These are phyloP conservation scores for Plectosphaerella plurivora DNA, from an alignment of 2,329 filamentous ascomycete species.

Conservation along the genomic window DNA sequence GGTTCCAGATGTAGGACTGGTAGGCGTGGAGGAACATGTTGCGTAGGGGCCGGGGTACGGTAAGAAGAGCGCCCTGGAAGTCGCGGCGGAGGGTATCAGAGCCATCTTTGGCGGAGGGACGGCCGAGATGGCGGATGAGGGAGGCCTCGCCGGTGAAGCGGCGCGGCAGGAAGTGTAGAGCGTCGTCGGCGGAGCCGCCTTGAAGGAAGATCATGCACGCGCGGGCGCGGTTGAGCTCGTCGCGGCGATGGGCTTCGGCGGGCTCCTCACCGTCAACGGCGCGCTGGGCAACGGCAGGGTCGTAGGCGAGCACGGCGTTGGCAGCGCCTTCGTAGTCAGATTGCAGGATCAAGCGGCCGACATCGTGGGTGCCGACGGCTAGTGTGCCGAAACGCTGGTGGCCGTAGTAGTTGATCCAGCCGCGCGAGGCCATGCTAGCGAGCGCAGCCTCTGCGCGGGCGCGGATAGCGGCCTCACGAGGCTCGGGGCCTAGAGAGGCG, in stretches of 20 bases:
- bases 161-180: conserved; percentile 66
- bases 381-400: conserved; percentile 96
- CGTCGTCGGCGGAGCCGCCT: conserved; percentile 52
- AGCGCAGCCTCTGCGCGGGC: conserved; percentile 53
- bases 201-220: conserved; percentile 70
- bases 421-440: conserved; percentile 62
- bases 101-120: conserved; percentile 14
- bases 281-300: conserved; percentile 51
- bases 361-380: conserved; percentile 74
- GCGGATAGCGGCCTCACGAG: conserved; percentile 18
- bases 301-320: conserved; percentile 71
- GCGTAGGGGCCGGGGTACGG: conserved; percentile 75
- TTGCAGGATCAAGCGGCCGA: conserved; percentile 80
- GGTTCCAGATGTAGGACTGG: conserved; percentile 93
- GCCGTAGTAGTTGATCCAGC: conserved; percentile 97
- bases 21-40: conserved; percentile 98
- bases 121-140: conserved; percentile 72
- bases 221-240: conserved; percentile 74
- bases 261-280: conserved; percentile 28
- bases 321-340: conserved; percentile 78
- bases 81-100: conserved; percentile 52
- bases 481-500: conserved; percentile 3
- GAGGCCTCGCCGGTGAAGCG: conserved; percentile 77
- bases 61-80: conserved; percentile 74
- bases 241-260: conserved; percentile 54